Conservation (phyloP, 2,329 filamentous ascomycete species). For the Claviceps spartinae region DNA sequence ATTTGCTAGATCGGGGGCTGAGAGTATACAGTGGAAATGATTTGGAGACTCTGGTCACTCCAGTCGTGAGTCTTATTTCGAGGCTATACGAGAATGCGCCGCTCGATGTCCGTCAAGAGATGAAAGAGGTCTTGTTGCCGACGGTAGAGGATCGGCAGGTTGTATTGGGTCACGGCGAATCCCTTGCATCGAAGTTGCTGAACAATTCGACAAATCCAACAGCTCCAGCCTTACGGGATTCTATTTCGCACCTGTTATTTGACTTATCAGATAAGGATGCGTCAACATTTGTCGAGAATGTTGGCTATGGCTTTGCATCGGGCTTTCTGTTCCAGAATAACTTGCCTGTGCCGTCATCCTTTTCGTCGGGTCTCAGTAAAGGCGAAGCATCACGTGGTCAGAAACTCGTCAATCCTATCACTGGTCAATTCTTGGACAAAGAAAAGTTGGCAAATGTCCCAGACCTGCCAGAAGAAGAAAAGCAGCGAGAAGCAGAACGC, state of each 20-base stretch:
- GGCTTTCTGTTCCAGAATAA: conserved; percentile 81
- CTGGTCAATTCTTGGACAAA: conserved; percentile 64
- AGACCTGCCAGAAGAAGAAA: conserved; percentile 83
- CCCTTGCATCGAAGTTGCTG: conserved; percentile 63
- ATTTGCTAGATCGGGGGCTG: conserved; percentile 55
- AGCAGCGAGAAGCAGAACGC: conserved; percentile 78
- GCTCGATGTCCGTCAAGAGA: conserved; percentile 40
- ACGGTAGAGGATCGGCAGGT: conserved; percentile 60
- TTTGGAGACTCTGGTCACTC: conserved; percentile 58
- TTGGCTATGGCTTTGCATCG: conserved; percentile 87
- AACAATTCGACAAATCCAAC: conserved; percentile 62
- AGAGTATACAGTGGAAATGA: conserved; percentile 50
- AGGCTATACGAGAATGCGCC: conserved; percentile 59
- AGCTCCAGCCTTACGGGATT: conserved; percentile 57
- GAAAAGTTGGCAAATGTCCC: conserved; percentile 46
- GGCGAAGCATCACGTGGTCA: conserved; percentile 14
- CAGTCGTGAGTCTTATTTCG: conserved; percentile 61
- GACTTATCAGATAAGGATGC: conserved; percentile 75
- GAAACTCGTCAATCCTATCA: conserved; percentile 63
- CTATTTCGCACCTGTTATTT: conserved; percentile 69
- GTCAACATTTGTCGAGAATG: conserved; percentile 70
- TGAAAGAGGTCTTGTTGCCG: conserved; percentile 60
- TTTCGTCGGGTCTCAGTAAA: conserved; percentile 33
- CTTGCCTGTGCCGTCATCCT: conserved; percentile 58
- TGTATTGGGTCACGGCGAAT: conserved; percentile 63